Evolutionary conservation across 1,284 basidiomycete species (phyloP).

Genomic region (Tilletia horrida): DNA sequence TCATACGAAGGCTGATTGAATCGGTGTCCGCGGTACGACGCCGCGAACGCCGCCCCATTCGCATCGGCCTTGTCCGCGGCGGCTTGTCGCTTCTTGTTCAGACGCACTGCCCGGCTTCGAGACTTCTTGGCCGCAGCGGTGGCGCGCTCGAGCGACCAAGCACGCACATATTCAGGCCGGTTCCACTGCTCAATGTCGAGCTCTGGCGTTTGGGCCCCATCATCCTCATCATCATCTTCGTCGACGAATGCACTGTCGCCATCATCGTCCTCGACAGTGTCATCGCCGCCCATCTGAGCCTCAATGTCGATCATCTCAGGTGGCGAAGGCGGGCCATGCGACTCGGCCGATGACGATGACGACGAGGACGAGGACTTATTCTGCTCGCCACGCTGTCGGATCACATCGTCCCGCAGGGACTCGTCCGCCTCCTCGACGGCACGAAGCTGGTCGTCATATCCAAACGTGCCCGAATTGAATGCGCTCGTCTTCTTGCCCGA

Average conservation of each 20-base stretch:
- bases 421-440: neutral
- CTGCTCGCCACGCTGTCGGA: slow-evolving; percentile 9
- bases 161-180: slow-evolving; percentile 43
- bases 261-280: slow-evolving; percentile 14
- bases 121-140: slow-evolving; percentile 20
- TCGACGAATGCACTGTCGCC: slow-evolving; percentile 18
- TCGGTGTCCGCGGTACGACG: slow-evolving; percentile 7
- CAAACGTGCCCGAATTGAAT: slow-evolving; percentile 5
- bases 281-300: slow-evolving; percentile 7
- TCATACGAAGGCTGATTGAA: slow-evolving; percentile 27
- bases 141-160: slow-evolving; percentile 38
- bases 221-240: slow-evolving; percentile 18
- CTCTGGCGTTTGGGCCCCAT: slow-evolving; percentile 6
- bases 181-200: slow-evolving; percentile 24
- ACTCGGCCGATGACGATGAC: slow-evolving; percentile 28
- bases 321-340: slow-evolving; percentile 28
- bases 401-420: slow-evolving; percentile 13
- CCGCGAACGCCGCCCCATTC: neutral
- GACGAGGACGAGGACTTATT: neutral
- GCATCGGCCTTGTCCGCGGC: neutral
- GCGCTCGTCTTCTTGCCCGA: neutral
- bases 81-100: neutral
- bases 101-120: slow-evolving; percentile 2
- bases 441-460: neutral
- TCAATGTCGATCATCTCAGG: slow-evolving; percentile 9